Percentiles rank a stretch among this genome's conserved stretches.
phyloP scores from a whole-genome alignment of 2,329 filamentous ascomycete species.

The Neonectria sp. region DNA sequence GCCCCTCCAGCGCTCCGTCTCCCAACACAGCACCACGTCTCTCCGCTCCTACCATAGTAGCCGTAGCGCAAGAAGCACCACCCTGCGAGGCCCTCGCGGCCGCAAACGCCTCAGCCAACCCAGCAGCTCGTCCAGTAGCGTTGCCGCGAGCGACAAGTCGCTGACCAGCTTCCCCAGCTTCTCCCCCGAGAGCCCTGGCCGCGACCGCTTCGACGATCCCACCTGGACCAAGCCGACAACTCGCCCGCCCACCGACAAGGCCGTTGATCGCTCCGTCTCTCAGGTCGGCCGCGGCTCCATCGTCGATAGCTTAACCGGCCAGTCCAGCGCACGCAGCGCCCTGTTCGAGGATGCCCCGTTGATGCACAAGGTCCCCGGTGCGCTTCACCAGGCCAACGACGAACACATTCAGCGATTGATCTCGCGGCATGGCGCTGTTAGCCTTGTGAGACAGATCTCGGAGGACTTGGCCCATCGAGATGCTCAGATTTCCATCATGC shows the following conservation, averaged over 20 bases:
- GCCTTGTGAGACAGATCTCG: constrained; percentile 85
- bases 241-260: constrained; percentile 25
- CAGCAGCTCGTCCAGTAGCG: constrained; percentile 75
- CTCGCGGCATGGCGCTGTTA: constrained; percentile 78
- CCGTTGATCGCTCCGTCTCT: constrained; percentile 21
- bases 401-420: constrained; percentile 84
- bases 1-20: constrained; percentile 75
- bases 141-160: constrained; percentile 79
- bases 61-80: constrained; percentile 72
- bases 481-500: constrained; percentile 81
- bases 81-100: constrained; percentile 66
- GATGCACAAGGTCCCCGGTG: constrained; percentile 80
- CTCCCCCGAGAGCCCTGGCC: constrained; percentile 75
- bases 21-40: constrained; percentile 74
- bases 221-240: constrained; percentile 43
- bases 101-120: constrained; percentile 73
- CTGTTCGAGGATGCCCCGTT: constrained; percentile 87
- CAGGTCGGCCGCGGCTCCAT: constrained; percentile 48
- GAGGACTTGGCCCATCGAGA: constrained; percentile 88
- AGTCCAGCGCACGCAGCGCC: constrained; percentile 53
- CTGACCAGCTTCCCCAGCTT: constrained; percentile 91
- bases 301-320: constrained; percentile 68
- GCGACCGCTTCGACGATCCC: constrained; percentile 56
- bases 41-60: constrained; percentile 66
- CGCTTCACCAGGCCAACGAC: constrained; percentile 83